phyloP scores from a whole-genome alignment of 2,329 filamentous ascomycete genomes.

The Graphiopsis chlorocephala region DNA sequence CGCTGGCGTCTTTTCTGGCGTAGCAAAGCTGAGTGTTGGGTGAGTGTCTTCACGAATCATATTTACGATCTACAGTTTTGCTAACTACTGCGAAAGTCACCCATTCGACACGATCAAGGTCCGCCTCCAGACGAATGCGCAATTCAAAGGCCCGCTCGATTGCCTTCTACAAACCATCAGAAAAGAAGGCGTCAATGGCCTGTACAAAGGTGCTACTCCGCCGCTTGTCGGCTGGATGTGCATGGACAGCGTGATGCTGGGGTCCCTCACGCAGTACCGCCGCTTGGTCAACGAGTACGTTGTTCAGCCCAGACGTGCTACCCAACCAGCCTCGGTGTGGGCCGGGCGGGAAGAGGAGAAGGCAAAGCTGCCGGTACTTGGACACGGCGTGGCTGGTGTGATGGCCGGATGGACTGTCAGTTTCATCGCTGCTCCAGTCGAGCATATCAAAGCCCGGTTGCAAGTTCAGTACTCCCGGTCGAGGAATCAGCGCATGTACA shows the following conservation, averaged over 20 bases:
- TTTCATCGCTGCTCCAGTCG: constrained; percentile 88
- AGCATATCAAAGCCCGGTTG: constrained; percentile 90
- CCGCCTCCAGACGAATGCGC: constrained; percentile 72
- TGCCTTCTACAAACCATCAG: constrained; percentile 81
- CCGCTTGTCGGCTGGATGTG: constrained; percentile 97
- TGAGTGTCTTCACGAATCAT: constrained; percentile 41
- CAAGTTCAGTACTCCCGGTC: constrained; percentile 88
- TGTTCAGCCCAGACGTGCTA: constrained; percentile 55
- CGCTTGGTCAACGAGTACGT: constrained; percentile 76
- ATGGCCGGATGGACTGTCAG: constrained; percentile 86
- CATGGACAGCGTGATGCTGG: constrained; percentile 93
- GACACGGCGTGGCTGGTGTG: constrained; percentile 84
- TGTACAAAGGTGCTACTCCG: constrained; percentile 94
- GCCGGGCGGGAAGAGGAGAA: constrained; percentile 34
- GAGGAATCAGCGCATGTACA: constrained; percentile 76
- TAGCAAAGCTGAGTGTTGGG: constrained; percentile 76
- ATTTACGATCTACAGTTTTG: neutral
- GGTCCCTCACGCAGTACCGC: constrained; percentile 86
- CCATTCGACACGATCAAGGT: constrained; percentile 97
- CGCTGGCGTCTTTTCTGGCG: constrained; percentile 90
- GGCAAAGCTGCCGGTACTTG: constrained; percentile 66
- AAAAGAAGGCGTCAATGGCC: constrained; percentile 76
- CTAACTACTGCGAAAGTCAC: constrained; percentile 49
- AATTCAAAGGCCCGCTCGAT: constrained; percentile 82
- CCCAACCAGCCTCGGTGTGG: constrained; percentile 21